A percentile compares a stretch with the other conserved stretches of the same genome.
phyloP scores from a whole-genome alignment of 345 rosid species.

The Salix exigua region DNA sequence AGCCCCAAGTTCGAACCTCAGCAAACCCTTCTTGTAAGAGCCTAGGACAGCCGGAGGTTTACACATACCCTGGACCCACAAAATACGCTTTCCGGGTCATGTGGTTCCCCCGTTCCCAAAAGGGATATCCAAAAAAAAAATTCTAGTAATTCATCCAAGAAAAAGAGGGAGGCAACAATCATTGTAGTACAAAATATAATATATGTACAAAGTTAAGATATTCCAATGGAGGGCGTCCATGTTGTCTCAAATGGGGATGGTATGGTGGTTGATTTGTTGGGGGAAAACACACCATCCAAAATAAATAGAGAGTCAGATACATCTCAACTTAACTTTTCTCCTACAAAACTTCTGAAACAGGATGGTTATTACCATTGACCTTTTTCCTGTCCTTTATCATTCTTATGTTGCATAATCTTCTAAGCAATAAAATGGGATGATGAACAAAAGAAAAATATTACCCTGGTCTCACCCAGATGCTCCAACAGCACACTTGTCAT shows the following conservation, averaged over 20 bases:
- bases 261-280: background rate
- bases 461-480: constrained; percentile 51
- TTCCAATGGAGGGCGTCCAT: background rate
- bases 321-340: background rate
- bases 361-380: background rate
- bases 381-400: background rate
- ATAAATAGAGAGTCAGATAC: background rate
- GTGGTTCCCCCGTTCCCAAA: too few relatives aligned
- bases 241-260: background rate
- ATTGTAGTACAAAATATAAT: background rate
- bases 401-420: background rate
- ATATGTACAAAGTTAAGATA: background rate
- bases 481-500: constrained; percentile 61
- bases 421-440: background rate
- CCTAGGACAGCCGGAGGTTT: too few relatives aligned
- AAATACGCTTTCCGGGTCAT: too few relatives aligned
- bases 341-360: constrained; percentile 15
- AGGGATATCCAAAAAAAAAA: too few relatives aligned
- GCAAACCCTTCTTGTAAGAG: too few relatives aligned
- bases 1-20: too few relatives aligned
- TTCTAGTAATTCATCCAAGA: background rate
- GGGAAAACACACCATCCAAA: background rate
- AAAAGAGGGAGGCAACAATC: background rate
- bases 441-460: background rate
- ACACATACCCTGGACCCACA: too few relatives aligned